phyloP scores from a whole-genome alignment of 495 filamentous ascomycete genomes.

The Hyaloscypha variabilis region DNA sequence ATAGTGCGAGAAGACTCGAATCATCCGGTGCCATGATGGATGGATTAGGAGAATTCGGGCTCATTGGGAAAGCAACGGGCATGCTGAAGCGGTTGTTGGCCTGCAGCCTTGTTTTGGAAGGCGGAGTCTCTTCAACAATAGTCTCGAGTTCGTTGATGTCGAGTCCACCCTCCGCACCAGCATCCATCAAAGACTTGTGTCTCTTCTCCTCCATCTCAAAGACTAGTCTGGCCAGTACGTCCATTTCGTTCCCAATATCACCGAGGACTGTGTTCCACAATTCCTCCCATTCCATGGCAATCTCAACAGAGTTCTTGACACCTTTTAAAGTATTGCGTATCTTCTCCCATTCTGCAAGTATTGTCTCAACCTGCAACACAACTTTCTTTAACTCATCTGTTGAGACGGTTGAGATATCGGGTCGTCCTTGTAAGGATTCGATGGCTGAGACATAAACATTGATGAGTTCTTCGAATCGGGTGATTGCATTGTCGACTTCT shows the following conservation, averaged over 20 bases:
- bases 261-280: slow-evolving; percentile 91
- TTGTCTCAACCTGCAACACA: slow-evolving; percentile 84
- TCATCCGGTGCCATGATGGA: slow-evolving; percentile 73
- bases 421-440: slow-evolving; percentile 80
- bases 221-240: slow-evolving; percentile 76
- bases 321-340: slow-evolving; percentile 73
- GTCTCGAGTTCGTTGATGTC: slow-evolving; percentile 92
- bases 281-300: slow-evolving; percentile 99
- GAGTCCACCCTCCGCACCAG: slow-evolving; percentile 55
- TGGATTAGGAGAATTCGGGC: slow-evolving; percentile 59
- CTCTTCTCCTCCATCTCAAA: slow-evolving; percentile 97
- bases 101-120: slow-evolving; percentile 40
- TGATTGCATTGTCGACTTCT: slow-evolving; percentile 85
- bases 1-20: slow-evolving; percentile 78
- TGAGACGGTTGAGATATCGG: slow-evolving; percentile 72
- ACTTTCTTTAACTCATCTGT: slow-evolving; percentile 67
- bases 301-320: slow-evolving; percentile 88
- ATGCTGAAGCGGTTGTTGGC: slow-evolving; percentile 69
- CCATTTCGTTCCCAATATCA: slow-evolving; percentile 89
- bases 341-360: slow-evolving; percentile 80
- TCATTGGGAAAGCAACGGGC: slow-evolving; percentile 54
- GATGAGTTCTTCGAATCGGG: slow-evolving; percentile 82
- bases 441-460: slow-evolving; percentile 89
- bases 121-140: slow-evolving; percentile 86
- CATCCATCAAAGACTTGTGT: slow-evolving; percentile 69